These are phyloP conservation scores for Gillenia trifoliata DNA, from an alignment of 306 rosid species.

Conservation along the genomic window DNA sequence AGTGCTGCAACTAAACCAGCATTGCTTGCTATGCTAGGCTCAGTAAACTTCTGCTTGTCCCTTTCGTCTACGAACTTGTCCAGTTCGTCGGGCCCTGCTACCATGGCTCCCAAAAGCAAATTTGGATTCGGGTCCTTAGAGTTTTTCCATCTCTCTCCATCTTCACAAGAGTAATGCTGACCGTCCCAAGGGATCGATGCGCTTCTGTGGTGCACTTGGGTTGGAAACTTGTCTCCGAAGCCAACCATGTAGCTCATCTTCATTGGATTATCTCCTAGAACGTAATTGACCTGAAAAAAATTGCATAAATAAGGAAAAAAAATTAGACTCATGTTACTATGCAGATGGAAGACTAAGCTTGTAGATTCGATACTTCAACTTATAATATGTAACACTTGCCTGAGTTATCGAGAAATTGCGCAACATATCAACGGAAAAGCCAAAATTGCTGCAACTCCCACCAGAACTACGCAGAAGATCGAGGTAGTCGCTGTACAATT, in stretches of 20 bases:
- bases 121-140: constrained; percentile 59
- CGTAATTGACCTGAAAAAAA: constrained; percentile 53
- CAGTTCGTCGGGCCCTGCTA: constrained; percentile 54
- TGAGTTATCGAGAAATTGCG: constrained; percentile 48
- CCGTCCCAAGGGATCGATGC: constrained; percentile 77
- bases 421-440: constrained; percentile 46
- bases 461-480: constrained; percentile 40
- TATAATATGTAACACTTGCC: constrained; percentile 33
- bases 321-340: not conserved
- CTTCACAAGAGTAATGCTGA: constrained; percentile 28
- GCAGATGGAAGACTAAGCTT: not conserved
- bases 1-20: constrained; percentile 86
- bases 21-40: constrained; percentile 75
- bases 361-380: not conserved
- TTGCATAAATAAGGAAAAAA: not conserved
- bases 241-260: constrained; percentile 80
- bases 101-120: constrained; percentile 73
- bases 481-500: constrained; percentile 73
- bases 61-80: constrained; percentile 65
- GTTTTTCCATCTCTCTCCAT: constrained; percentile 53
- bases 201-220: constrained; percentile 72
- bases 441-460: constrained; percentile 34
- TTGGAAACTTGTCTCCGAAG: constrained; percentile 54
- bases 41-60: constrained; percentile 50
- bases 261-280: constrained; percentile 75